A percentile compares a stretch with the other conserved stretches of the same genome.
These are phyloP conservation scores for Chytriomyces hyalinus DNA, from an alignment of 192 early-diverging fungal species.

Conservation along the genomic window DNA sequence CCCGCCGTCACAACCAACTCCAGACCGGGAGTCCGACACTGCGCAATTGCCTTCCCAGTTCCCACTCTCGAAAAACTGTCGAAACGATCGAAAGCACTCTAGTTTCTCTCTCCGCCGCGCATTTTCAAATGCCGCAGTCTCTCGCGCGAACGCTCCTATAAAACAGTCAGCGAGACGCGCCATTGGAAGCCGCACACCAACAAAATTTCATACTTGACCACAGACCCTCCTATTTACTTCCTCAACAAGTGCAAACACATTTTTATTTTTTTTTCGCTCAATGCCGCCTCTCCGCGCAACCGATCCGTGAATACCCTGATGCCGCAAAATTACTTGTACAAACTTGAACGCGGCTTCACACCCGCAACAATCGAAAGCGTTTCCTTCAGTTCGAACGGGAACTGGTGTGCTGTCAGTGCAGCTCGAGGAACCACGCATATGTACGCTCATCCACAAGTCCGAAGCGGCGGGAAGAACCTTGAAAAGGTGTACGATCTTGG, in stretches of 20 bases:
- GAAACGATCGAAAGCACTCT: neutral
- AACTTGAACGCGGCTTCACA: constrained; percentile 79
- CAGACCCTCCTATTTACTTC: constrained; percentile 73
- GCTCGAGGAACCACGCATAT: constrained; percentile 77
- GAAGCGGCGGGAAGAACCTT: neutral
- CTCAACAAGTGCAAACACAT: constrained; percentile 73
- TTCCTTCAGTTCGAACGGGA: constrained; percentile 71
- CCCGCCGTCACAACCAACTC: neutral
- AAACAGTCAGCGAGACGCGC: too few relatives aligned
- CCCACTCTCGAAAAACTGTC: neutral
- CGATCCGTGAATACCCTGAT: neutral
- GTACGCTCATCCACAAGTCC: constrained; percentile 42
- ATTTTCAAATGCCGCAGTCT: neutral
- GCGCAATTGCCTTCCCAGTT: neutral
- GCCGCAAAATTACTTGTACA: constrained; percentile 59
- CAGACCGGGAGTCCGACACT: neutral
- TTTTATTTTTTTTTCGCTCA: constrained; percentile 73
- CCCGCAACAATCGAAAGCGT: constrained; percentile 71
- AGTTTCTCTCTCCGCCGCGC: neutral
- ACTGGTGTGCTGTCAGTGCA: constrained; percentile 77
- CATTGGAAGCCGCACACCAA: constrained; percentile 77
- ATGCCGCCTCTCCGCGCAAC: neutral
- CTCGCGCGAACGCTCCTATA: too few relatives aligned
- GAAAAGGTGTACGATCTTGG: constrained; percentile 31
- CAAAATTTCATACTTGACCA: constrained; percentile 59